Evolutionary conservation across 805 yeast genomes (phyloP).

Genomic region (Monosporozyma aerobia): DNA sequence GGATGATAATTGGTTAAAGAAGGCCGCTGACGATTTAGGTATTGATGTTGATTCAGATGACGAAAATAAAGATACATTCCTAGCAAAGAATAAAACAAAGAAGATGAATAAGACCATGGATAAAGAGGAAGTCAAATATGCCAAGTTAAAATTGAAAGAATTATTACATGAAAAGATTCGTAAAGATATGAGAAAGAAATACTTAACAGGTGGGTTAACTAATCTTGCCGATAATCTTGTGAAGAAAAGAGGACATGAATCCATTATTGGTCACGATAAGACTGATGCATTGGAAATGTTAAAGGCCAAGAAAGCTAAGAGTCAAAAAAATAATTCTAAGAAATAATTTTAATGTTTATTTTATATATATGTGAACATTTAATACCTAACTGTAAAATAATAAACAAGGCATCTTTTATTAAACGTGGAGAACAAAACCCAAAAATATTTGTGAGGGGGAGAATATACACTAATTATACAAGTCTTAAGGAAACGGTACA

Average conservation of each 20-base stretch:
- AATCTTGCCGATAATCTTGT: conserved; percentile 73
- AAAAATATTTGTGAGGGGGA: too few relatives aligned
- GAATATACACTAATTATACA: background rate
- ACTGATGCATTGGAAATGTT: conserved; percentile 61
- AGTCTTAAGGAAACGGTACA: background rate
- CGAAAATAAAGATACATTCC: conserved; percentile 42
- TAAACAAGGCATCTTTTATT: too few relatives aligned
- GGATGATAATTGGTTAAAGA: conserved; percentile 72
- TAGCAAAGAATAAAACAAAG: conserved; percentile 53
- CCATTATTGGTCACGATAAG: conserved; percentile 61
- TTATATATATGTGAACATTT: background rate
- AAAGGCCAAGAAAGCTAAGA: conserved; percentile 26
- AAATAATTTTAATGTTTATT: background rate
- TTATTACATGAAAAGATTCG: conserved; percentile 47
- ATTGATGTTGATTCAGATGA: conserved; percentile 60
- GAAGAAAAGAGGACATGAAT: conserved; percentile 54
- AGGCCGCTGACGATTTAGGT: conserved; percentile 92
- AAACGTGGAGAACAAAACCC: too few relatives aligned
- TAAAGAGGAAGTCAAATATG: conserved; percentile 38
- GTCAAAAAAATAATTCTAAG: background rate
- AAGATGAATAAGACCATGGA: conserved; percentile 44
- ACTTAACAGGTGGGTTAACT: conserved; percentile 68
- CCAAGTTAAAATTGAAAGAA: conserved; percentile 44
- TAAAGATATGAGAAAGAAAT: conserved; percentile 57
- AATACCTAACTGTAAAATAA: background rate